phyloP scores from a whole-genome alignment of 805 yeast species.

The Lipomyces starkeyi region DNA sequence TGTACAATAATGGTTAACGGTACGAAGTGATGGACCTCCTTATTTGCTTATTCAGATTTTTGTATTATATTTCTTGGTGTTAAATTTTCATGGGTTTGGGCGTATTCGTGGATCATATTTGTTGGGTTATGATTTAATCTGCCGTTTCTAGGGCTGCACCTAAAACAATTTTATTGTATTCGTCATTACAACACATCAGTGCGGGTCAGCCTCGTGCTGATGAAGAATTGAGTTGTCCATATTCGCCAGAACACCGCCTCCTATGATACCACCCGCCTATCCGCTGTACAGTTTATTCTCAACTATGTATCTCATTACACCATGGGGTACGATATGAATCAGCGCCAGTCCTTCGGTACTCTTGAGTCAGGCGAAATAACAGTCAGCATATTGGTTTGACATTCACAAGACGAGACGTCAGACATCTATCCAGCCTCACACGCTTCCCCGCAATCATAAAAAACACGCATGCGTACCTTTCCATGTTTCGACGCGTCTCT shows the following conservation, averaged over 20 bases:
- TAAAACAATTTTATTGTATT: too few species aligned
- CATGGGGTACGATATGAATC: slow-evolving; percentile 14
- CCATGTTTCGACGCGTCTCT: slow-evolving; percentile 23
- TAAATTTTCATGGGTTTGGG: neutral
- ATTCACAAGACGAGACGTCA: too few species aligned
- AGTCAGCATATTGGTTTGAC: neutral
- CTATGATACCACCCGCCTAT: neutral
- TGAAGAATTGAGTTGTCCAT: too few species aligned
- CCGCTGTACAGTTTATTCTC: neutral
- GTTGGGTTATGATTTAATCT: too few species aligned
- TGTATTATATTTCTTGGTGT: neutral
- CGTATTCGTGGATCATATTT: neutral
- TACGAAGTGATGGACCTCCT: neutral
- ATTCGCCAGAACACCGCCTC: too few species aligned
- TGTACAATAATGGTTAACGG: too few species aligned
- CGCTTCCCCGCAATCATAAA: too few species aligned
- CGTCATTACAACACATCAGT: too few species aligned
- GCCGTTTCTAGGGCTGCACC: neutral
- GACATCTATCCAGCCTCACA: too few species aligned
- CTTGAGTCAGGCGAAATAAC: slow-evolving; percentile 2
- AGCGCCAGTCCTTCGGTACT: slow-evolving; percentile 17
- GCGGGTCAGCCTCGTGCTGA: too few species aligned
- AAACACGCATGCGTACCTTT: slow-evolving; percentile 9
- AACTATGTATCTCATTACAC: slow-evolving; percentile 12
- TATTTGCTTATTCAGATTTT: neutral